Evolutionary conservation across 805 yeast genomes (phyloP).

Genomic region (Yarrowia keelungensis): DNA sequence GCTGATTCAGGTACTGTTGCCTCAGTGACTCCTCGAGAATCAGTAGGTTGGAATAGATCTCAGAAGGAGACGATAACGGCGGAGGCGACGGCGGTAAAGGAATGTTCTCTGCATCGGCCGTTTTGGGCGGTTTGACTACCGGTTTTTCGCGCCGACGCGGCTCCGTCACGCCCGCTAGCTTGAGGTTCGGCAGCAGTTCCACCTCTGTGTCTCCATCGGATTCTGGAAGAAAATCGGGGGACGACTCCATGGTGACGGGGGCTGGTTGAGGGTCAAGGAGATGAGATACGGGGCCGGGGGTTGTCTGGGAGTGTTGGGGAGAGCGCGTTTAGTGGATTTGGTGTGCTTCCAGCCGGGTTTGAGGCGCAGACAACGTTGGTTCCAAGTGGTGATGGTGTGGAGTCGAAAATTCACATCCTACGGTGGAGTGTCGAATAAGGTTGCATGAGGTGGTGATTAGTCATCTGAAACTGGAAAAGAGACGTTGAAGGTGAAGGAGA

Average conservation of each 20-base stretch:
- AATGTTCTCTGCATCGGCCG: constrained; percentile 9
- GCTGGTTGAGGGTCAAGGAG: neutral
- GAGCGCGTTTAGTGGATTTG: too few relatives aligned
- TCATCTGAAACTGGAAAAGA: neutral
- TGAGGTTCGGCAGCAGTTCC: constrained; percentile 19
- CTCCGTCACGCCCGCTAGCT: constrained; percentile 18
- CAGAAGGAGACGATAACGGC: constrained; percentile 48
- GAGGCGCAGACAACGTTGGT: too few relatives aligned
- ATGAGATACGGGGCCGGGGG: too few relatives aligned
- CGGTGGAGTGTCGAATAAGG: constrained; percentile 6
- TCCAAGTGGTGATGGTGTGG: neutral
- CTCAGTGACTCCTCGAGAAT: constrained; percentile 87
- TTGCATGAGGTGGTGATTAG: neutral
- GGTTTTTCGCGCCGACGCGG: constrained; percentile 30
- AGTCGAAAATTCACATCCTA: constrained; percentile 12
- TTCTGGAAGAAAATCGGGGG: constrained; percentile 25
- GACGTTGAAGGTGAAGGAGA: too few relatives aligned
- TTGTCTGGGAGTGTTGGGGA: too few relatives aligned
- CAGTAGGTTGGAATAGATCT: constrained; percentile 79
- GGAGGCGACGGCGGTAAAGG: constrained; percentile 30
- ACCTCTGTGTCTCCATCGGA: constrained; percentile 35
- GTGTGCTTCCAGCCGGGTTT: too few relatives aligned
- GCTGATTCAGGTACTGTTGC: constrained; percentile 77
- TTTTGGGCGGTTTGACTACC: constrained; percentile 2
- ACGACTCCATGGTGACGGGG: constrained; percentile 3